Percentiles rank a stretch among this genome's conserved stretches.
Conservation (phyloP, 495 filamentous ascomycete genomes). For the Tuber microsphaerosporum region DNA sequence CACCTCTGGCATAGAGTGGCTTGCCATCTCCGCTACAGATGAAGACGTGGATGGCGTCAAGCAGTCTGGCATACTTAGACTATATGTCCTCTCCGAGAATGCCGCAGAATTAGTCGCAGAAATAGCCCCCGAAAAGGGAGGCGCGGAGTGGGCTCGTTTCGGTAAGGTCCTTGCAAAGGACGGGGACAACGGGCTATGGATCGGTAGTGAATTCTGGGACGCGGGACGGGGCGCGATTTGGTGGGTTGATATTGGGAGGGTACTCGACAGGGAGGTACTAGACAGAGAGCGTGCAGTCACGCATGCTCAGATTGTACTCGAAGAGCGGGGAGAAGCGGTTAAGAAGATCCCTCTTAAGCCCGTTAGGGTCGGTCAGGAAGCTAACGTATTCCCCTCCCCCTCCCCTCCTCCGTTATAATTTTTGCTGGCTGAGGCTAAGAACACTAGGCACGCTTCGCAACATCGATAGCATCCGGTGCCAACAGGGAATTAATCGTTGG, state of each 20-base stretch:
- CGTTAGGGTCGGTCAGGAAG: conserved; percentile 9
- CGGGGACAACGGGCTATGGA: conserved; percentile 14
- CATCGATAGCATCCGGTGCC: conserved; percentile 4
- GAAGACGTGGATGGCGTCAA: conserved; percentile 21
- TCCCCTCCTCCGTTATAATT: neutral
- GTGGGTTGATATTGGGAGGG: conserved; percentile 22
- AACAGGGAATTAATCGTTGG: conserved; percentile 26
- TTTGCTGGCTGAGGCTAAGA: neutral
- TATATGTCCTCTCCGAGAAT: conserved; percentile 13
- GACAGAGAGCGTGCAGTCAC: neutral
- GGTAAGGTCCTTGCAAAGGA: conserved; percentile 19
- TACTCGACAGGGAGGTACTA: conserved; percentile 1
- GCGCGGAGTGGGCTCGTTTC: conserved; percentile 21
- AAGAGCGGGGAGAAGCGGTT: conserved; percentile 8
- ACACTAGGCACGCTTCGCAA: conserved; percentile 22
- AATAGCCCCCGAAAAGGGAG: conserved; percentile 9
- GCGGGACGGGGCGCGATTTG: conserved; percentile 29
- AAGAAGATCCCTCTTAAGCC: neutral
- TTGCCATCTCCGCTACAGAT: conserved; percentile 21
- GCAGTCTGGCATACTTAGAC: conserved; percentile 29
- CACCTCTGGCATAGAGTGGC: conserved; percentile 14
- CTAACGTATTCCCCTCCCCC: conserved; percentile 9
- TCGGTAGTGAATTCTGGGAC: conserved; percentile 34
- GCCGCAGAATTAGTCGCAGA: conserved; percentile 4
- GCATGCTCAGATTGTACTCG: neutral